Evolutionary conservation across 805 yeast species (phyloP), one percentile per base, ranked within the genome.

Genomic region (Wickerhamomyces xylosicus): DNA sequence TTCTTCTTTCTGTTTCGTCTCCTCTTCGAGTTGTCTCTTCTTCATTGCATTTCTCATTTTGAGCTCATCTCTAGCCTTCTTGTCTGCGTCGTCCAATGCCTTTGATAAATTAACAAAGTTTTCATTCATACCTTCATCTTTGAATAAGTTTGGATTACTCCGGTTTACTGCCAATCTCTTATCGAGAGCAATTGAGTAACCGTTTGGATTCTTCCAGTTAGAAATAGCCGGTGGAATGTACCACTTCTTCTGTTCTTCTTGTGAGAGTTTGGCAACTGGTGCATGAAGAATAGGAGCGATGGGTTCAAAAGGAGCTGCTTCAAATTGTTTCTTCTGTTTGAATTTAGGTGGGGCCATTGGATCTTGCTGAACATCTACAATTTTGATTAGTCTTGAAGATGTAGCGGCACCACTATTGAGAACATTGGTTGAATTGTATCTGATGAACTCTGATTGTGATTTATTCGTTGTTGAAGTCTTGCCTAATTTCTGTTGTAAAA

Each of bases 131-230:
- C 64, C 59, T 15, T 47, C 59, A 0, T 56, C 58, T 13, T 57
- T 61, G 28, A 55, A 51, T 0, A 63, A 57, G 6, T 62, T 59
- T 10, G 52, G 58, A 22, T 57, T 59, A 3, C 67, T 61, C 1
- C 67, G 67, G 39, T 65, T 70, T 13, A 71, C 69, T 2, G 76
- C 69, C 40, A 85, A 64, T 42, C 97, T 66, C 51, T 82, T 84
- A 39, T 87, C 95, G 32, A 89, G 58, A 1, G 82, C 77, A 34
- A 89, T 79, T 1, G 95, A 77, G 54, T 77, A 85, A 1, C 97
- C 97, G 48, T 84, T 82, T 15, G 89, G 85, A 57, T 92, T 92
- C 58, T 87, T 89, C 97, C 97, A 92, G 57, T 85, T 86, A 1
- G 97, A 90, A 0, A 90, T 74, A 1, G 94, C 85, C 0, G 95